phyloP scores from a whole-genome alignment of 306 rosid species.

The Clitoria ternatea region DNA sequence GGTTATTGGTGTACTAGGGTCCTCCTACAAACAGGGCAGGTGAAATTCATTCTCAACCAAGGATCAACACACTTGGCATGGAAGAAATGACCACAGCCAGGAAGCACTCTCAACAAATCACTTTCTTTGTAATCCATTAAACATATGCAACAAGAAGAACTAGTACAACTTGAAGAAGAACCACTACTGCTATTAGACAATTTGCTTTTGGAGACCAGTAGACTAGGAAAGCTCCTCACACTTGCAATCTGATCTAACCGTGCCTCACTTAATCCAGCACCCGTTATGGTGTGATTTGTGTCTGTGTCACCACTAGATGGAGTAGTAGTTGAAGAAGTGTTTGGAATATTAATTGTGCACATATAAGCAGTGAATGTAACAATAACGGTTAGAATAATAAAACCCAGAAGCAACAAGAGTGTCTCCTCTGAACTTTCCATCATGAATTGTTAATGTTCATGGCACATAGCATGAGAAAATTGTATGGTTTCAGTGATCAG shows the following conservation, averaged over 20 bases:
- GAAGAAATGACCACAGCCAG: slow-evolving; percentile 54
- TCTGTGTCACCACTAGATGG: not conserved
- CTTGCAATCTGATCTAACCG: not conserved
- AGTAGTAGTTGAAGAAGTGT: not conserved
- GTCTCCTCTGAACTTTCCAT: not conserved
- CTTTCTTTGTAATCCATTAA: slow-evolving; percentile 49
- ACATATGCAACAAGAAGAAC: slow-evolving; percentile 40
- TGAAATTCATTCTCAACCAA: slow-evolving; percentile 45
- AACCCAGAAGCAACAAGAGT: not conserved
- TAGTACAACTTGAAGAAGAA: slow-evolving; percentile 12
- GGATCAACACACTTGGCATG: slow-evolving; percentile 54
- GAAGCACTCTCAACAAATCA: slow-evolving; percentile 42
- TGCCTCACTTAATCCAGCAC: not conserved
- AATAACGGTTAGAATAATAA: slow-evolving; percentile 4
- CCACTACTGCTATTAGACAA: not conserved
- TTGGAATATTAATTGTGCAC: not conserved
- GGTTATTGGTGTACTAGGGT: not conserved
- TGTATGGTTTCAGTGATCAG: not conserved
- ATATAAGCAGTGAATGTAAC: not conserved
- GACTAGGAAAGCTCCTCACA: slow-evolving; percentile 10
- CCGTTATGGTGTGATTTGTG: slow-evolving; percentile 7
- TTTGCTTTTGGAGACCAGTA: not conserved
- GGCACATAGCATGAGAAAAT: not conserved
- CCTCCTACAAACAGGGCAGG: slow-evolving; percentile 55
- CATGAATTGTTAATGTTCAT: slow-evolving; percentile 16